Evolutionary conservation across 139 green algal species (phyloP).

Genomic region (Chlorella ohadii): DNA sequence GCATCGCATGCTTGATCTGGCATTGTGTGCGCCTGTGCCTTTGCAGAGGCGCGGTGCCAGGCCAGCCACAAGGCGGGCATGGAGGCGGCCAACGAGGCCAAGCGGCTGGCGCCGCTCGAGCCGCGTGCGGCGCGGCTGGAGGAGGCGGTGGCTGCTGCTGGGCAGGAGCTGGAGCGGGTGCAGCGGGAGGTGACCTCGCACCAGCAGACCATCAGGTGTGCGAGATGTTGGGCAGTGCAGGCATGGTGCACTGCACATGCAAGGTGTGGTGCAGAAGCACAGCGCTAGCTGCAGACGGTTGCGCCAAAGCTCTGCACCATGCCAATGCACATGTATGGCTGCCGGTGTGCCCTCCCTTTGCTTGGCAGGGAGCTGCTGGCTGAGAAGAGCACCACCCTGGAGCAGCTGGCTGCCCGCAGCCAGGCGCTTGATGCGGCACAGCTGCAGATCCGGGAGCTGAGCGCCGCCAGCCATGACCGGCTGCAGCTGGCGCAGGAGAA

Average conservation of each 20-base stretch:
- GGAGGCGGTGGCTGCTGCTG: background rate
- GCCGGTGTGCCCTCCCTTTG: too few relatives aligned
- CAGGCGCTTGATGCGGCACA: conserved; percentile 21
- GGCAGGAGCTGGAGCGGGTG: conserved; percentile 24
- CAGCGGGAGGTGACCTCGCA: conserved; percentile 24
- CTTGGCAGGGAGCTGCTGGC: conserved; percentile 36
- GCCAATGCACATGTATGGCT: too few relatives aligned
- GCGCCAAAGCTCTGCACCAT: too few relatives aligned
- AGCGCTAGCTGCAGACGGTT: too few relatives aligned
- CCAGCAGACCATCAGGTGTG: conserved; percentile 22
- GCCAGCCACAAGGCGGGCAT: conserved; percentile 8
- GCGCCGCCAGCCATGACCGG: background rate
- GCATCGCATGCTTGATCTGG: too few relatives aligned
- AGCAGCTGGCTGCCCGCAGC: conserved; percentile 41
- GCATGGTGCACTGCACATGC: too few relatives aligned
- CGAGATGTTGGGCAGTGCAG: background rate
- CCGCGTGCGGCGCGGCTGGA: background rate
- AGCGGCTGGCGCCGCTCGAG: conserved; percentile 23
- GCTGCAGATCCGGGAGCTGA: conserved; percentile 14
- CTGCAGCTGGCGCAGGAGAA: conserved; percentile 1
- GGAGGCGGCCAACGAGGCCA: conserved; percentile 21
- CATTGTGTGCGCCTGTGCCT: too few relatives aligned
- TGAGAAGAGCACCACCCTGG: conserved; percentile 34
- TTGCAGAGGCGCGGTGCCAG: background rate
- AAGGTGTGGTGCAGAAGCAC: too few relatives aligned